Conservation (phyloP, 139 green algal genomes). For the Chlorella sp. region DNA sequence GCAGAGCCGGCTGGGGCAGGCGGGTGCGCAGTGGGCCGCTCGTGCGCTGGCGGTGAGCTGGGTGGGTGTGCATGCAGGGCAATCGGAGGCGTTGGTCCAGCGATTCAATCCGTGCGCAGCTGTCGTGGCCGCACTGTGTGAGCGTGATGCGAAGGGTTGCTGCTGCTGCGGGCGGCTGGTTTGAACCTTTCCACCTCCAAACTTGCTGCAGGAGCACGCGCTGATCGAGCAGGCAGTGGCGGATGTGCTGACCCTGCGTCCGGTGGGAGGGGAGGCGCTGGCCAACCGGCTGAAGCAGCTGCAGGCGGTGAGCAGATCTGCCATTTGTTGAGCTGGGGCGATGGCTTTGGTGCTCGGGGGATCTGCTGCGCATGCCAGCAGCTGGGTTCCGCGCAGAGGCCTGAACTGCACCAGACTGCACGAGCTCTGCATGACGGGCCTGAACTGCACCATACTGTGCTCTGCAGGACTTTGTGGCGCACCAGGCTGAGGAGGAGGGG, state of each 20-base stretch:
- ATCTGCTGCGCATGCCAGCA: too few relatives aligned
- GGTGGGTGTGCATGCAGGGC: too few relatives aligned
- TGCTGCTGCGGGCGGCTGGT: too few relatives aligned
- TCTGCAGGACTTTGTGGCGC: conserved; percentile 9
- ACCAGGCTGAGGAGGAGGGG: conserved; percentile 17
- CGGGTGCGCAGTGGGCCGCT: not conserved
- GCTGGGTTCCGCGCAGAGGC: too few relatives aligned
- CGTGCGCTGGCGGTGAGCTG: not conserved
- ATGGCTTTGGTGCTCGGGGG: too few relatives aligned
- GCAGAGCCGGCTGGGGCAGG: not conserved
- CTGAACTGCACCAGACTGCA: too few relatives aligned
- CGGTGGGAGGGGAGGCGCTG: not conserved
- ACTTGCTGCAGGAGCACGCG: not conserved
- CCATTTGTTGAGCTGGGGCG: not conserved
- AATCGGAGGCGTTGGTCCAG: not conserved
- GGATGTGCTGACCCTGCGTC: conserved; percentile 16
- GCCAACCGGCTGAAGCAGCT: conserved; percentile 26
- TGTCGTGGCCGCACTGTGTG: too few relatives aligned
- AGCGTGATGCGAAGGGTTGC: too few relatives aligned
- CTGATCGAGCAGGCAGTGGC: conserved; percentile 8
- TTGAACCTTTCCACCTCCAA: not conserved
- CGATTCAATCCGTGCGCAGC: not conserved
- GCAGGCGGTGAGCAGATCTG: not conserved
- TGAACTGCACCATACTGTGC: not conserved
- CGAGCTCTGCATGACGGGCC: not conserved